phyloP scores from a whole-genome alignment of 306 rosid genomes.

The Purshia tridentata region DNA sequence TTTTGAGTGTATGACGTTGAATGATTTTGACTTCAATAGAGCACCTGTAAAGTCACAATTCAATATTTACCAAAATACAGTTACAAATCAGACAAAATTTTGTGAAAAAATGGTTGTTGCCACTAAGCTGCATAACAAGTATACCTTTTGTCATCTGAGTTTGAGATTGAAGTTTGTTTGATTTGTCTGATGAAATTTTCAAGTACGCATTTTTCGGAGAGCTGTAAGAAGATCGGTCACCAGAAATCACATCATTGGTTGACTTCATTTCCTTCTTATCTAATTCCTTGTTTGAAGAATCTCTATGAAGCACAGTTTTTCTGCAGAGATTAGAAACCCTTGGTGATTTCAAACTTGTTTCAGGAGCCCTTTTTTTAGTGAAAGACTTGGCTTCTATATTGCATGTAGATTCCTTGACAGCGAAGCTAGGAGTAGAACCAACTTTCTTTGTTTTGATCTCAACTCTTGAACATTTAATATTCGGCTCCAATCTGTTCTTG shows the following conservation, averaged over 20 bases:
- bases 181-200: conserved; percentile 4
- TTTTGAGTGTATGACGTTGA: conserved; percentile 2
- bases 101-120: not conserved
- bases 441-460: not conserved
- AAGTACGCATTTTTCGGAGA: conserved; percentile 6
- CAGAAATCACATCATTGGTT: not conserved
- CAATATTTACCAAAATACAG: not conserved
- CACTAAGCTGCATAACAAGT: not conserved
- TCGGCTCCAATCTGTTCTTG: conserved; percentile 17
- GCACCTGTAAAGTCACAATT: conserved; percentile 11
- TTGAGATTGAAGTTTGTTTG: not conserved
- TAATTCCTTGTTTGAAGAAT: conserved; percentile 13
- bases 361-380: conserved; percentile 15
- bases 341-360: not conserved
- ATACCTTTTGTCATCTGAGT: conserved; percentile 6
- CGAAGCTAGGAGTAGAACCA: conserved; percentile 8
- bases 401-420: conserved; percentile 15
- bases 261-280: conserved; percentile 19
- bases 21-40: conserved; percentile 24
- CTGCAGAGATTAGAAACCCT: conserved; percentile 18
- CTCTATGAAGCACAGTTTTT: not conserved
- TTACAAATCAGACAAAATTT: not conserved
- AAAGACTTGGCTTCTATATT: conserved; percentile 13
- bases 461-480: not conserved
- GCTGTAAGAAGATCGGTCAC: conserved; percentile 4